Conservation (phyloP, 164 flowering plant species). For the Umbilicus rupestris region DNA sequence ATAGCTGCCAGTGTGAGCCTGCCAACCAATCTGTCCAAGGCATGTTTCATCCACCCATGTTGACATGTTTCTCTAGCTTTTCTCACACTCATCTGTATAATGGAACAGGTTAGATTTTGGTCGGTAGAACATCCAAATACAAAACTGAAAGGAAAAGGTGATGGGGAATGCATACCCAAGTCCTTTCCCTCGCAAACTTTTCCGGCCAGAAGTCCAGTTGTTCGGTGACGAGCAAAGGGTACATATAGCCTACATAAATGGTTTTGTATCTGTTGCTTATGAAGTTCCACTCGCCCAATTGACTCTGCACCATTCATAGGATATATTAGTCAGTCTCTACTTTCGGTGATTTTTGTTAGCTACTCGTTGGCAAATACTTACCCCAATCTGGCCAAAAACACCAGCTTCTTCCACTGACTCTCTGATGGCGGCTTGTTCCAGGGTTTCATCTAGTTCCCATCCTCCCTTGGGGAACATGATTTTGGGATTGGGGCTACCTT, state of each 20-base stretch:
- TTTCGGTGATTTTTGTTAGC: not conserved
- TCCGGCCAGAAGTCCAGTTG: conserved; percentile 78
- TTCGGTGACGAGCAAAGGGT: conserved; percentile 58
- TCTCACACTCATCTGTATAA: conserved; percentile 33
- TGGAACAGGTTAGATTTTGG: not conserved
- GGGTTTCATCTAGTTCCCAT: conserved; percentile 56
- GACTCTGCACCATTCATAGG: conserved; percentile 31
- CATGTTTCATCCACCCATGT: conserved; percentile 53
- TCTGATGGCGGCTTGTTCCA: conserved; percentile 39
- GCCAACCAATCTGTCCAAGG: conserved; percentile 31
- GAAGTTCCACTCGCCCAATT: conserved; percentile 68
- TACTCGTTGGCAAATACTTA: no score
- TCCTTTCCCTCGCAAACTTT: conserved; percentile 35
- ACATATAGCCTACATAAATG: conserved; percentile 63
- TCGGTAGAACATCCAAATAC: not conserved
- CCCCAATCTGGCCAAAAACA: conserved; percentile 43
- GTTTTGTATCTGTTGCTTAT: conserved; percentile 55
- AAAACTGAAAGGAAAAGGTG: not conserved
- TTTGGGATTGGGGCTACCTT: conserved; percentile 30
- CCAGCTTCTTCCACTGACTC: conserved; percentile 63
- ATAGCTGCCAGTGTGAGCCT: conserved; percentile 14
- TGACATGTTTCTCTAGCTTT: conserved; percentile 39
- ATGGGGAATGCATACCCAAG: conserved; percentile 46
- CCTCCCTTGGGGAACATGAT: conserved; percentile 67
- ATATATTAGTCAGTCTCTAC: not conserved